Evolutionary conservation across 106 monocot species (phyloP).

Genomic region (Apostasia shenzhenica): DNA sequence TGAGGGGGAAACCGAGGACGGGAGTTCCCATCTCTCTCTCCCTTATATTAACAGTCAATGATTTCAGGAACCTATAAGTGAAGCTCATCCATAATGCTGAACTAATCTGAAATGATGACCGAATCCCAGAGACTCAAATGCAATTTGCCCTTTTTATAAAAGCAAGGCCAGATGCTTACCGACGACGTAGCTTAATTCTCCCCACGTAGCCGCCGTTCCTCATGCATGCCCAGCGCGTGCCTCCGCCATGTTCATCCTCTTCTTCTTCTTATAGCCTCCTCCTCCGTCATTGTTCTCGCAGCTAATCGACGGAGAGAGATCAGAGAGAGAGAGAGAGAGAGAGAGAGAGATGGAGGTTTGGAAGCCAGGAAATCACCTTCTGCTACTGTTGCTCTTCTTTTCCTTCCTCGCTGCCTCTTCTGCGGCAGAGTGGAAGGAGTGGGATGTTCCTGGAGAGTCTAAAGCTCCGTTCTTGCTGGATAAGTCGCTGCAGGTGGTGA

Average conservation of each 20-base stretch:
- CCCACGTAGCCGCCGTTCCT: not conserved
- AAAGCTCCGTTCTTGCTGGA: slow-evolving; percentile 28
- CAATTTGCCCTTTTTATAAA: too few species aligned
- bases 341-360: not conserved
- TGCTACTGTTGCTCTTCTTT: not conserved
- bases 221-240: slow-evolving; percentile 36
- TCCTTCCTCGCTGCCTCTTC: not conserved
- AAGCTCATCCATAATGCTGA: too few species aligned
- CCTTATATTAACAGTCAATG: too few species aligned
- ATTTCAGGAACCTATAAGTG: too few species aligned
- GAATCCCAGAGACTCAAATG: too few species aligned
- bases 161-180: too few species aligned
- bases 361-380: not conserved
- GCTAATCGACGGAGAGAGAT: not conserved
- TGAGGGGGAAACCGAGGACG: too few species aligned
- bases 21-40: too few species aligned
- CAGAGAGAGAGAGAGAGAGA: slow-evolving; percentile 1
- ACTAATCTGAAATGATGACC: too few species aligned
- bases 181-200: not conserved
- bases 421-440: not conserved
- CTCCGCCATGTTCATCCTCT: slow-evolving; percentile 5
- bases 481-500: slow-evolving; percentile 35
- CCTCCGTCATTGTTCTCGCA: not conserved
- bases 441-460: not conserved
- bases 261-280: slow-evolving; percentile 10